Conservation (phyloP, 2,329 filamentous ascomycete genomes). For the Hysterium pulicare region DNA sequence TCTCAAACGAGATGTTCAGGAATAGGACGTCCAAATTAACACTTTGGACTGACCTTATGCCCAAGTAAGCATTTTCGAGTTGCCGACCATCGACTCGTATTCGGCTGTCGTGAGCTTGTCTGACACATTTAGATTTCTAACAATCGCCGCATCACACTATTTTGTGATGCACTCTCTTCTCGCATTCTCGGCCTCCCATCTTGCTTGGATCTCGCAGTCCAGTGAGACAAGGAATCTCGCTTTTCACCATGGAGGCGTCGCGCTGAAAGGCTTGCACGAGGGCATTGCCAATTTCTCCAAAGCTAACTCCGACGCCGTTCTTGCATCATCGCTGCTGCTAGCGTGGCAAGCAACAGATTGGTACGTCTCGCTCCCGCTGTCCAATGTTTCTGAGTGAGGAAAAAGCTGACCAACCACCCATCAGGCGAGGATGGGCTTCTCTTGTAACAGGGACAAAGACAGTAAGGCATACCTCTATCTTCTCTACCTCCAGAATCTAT, state of each 20-base stretch:
- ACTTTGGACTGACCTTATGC: slow-evolving; percentile 89
- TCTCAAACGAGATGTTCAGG: slow-evolving; percentile 77
- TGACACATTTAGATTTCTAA: slow-evolving; percentile 63
- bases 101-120: slow-evolving; percentile 22
- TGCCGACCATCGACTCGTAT: slow-evolving; percentile 22
- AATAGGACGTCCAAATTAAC: slow-evolving; percentile 80
- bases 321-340: slow-evolving; percentile 85
- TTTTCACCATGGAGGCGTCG: slow-evolving; percentile 81
- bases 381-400: slow-evolving; percentile 5
- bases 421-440: slow-evolving; percentile 86
- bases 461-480: slow-evolving; percentile 52
- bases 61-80: slow-evolving; percentile 65
- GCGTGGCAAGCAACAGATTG: slow-evolving; percentile 97
- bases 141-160: slow-evolving; percentile 73
- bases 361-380: slow-evolving; percentile 53
- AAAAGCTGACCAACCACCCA: slow-evolving; percentile 2
- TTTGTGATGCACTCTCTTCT: slow-evolving; percentile 95
- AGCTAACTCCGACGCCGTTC: slow-evolving; percentile 83
- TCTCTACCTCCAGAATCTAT: slow-evolving; percentile 2
- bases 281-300: slow-evolving; percentile 81
- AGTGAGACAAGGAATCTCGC: slow-evolving; percentile 82
- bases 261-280: slow-evolving; percentile 82
- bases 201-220: slow-evolving; percentile 85
- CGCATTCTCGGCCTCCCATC: slow-evolving; percentile 90
- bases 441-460: slow-evolving; percentile 88